Evolutionary conservation across 257 asterid species (phyloP).

Genomic region (Nicotiana otophora): DNA sequence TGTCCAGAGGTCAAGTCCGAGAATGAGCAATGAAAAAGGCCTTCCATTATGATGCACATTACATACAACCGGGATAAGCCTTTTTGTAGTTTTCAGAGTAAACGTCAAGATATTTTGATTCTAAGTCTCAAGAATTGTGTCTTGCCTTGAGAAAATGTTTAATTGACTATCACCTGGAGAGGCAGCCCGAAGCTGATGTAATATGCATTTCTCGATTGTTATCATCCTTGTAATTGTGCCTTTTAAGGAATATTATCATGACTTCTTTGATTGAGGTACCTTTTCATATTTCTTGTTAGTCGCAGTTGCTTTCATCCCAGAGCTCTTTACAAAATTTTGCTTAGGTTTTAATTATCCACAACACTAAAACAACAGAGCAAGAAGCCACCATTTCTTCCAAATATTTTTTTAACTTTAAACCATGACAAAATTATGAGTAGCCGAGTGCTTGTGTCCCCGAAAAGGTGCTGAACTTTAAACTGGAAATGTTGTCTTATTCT

Average conservation of each 20-base stretch:
- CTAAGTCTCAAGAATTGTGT: neutral
- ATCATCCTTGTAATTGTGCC: neutral
- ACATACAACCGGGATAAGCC: neutral
- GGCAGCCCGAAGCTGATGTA: neutral
- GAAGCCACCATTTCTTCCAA: neutral
- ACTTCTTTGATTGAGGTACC: neutral
- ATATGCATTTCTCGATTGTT: neutral
- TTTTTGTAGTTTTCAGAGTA: neutral
- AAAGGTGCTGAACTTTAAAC: neutral
- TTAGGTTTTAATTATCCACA: neutral
- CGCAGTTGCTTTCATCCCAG: neutral
- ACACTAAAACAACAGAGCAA: neutral
- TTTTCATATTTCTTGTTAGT: neutral
- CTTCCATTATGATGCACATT: neutral
- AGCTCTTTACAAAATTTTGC: neutral
- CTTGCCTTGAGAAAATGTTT: neutral
- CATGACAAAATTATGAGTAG: neutral
- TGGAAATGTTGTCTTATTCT: neutral
- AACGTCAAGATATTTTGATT: neutral
- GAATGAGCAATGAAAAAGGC: neutral
- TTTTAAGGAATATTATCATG: neutral
- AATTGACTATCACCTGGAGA: neutral
- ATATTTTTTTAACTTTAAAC: neutral
- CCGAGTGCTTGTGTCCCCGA: neutral
- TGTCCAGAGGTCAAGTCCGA: neutral